phyloP scores from a whole-genome alignment of 768 basidiomycete genomes.

The Infundibulicybe gibba region DNA sequence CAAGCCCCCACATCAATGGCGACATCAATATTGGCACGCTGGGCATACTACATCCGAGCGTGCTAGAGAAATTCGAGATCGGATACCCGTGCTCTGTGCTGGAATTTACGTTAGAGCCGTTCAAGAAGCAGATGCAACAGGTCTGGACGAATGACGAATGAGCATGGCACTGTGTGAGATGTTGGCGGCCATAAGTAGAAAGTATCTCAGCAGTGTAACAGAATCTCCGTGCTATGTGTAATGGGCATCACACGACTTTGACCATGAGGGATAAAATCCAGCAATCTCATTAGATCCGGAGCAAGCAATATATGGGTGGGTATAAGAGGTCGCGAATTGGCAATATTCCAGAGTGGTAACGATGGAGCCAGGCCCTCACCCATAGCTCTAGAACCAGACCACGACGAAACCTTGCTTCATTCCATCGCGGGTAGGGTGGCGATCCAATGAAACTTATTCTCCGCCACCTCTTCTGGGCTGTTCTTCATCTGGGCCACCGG shows the following conservation, averaged over 20 bases:
- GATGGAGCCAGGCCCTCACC: too few relatives aligned
- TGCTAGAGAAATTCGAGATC: slow-evolving; percentile 92
- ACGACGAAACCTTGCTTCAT: too few relatives aligned
- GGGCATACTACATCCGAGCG: slow-evolving; percentile 90
- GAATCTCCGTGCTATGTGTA: slow-evolving; percentile 3
- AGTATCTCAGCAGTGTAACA: slow-evolving; percentile 13
- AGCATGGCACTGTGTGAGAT: neutral
- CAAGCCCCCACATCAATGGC: slow-evolving; percentile 32
- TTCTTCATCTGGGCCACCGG: slow-evolving; percentile 37
- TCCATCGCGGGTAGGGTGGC: too few relatives aligned
- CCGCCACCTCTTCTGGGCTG: slow-evolving; percentile 20
- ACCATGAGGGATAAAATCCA: neutral
- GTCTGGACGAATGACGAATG: slow-evolving; percentile 54
- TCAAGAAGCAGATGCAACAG: slow-evolving; percentile 69
- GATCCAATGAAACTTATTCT: too few relatives aligned
- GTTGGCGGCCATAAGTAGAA: neutral
- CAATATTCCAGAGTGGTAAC: too few relatives aligned
- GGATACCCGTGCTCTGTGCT: slow-evolving; percentile 91
- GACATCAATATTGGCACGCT: slow-evolving; percentile 85
- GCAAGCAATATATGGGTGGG: too few relatives aligned
- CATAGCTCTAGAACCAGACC: too few relatives aligned
- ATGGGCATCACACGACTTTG: neutral
- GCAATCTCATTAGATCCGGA: neutral
- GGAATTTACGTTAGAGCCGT: slow-evolving; percentile 94
- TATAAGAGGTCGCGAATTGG: too few relatives aligned